Evolutionary conservation across 225 moss, liverwort and hornwort species (phyloP), one percentile per base, ranked within the genome.

Genomic region (Neckera pumila): DNA sequence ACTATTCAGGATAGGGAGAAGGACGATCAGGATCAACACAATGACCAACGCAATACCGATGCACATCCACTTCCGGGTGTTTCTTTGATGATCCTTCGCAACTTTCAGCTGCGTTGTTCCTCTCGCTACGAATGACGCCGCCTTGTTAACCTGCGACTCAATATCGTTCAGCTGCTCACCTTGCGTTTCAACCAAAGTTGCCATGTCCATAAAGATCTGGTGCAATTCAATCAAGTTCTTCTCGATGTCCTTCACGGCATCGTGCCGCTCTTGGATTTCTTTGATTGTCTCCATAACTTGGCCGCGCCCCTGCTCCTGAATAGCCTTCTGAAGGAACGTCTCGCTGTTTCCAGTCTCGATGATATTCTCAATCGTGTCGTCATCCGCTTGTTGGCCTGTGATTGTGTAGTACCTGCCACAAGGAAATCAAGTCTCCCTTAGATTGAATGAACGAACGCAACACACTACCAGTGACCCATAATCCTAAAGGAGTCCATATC

Each of bases 331-430:
- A 45, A 93, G 79, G 78, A 93, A 93, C 1, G 91, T 92, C 90
- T 92, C 93, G 70, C 93, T 93, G 91, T 91, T 86, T 64, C 93
- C 93, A 66, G 93, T 93, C 51, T 92, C 93, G 84, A 93, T 93
- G 22, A 92, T 93, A 47, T 53, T 89, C 62, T 92, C 93, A 79
- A 93, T 93, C 9, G 92, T 93, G 54, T 92, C 92, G 9, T 93
- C 93, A 87, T 93, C 93, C 58, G 93, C 92, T 60, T 92, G 91
- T 62, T 93, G 86, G 17, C 93, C 93, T 30, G 93, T 93, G 36
- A 93, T 92, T 22, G 93, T 93, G 43, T 85, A 93, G 49, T 91
- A 93, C 88, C 93, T 93, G 88, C 60, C 71, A 79, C 73, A 85
- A 17, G 17, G 77, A 70, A 75, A 42, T 17, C 62, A 31, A 49